phyloP scores from a whole-genome alignment of 805 yeast species.

The Candida awuae region DNA sequence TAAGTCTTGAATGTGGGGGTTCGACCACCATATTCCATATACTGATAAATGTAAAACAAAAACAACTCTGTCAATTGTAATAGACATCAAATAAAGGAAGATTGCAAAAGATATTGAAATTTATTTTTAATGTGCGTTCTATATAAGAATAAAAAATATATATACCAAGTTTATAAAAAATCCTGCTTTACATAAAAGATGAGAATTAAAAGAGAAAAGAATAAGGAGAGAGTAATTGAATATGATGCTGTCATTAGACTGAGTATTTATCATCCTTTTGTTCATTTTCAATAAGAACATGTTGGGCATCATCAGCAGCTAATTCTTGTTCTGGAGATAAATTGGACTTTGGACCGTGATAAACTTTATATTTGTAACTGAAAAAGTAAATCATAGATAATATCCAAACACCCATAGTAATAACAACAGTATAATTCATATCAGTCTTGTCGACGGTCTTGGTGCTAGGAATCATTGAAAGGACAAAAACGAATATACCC shows the following conservation, averaged over 20 bases:
- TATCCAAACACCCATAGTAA: constrained; percentile 42
- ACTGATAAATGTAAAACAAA: too few species aligned
- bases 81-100: too few species aligned
- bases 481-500: constrained; percentile 43
- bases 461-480: constrained; percentile 54
- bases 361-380: constrained; percentile 19
- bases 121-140: too few species aligned
- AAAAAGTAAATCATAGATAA: constrained; percentile 19
- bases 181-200: too few species aligned
- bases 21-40: too few species aligned
- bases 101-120: too few species aligned
- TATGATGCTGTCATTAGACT: background rate
- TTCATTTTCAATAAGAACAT: constrained; percentile 6
- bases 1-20: constrained; percentile 20
- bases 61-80: too few species aligned
- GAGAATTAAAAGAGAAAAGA: background rate
- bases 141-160: too few species aligned
- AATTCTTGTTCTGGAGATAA: constrained; percentile 16
- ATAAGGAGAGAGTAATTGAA: background rate
- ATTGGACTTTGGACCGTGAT: constrained; percentile 25
- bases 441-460: constrained; percentile 33
- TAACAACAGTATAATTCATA: constrained; percentile 67
- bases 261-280: constrained; percentile 3
- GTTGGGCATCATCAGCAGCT: constrained; percentile 11
- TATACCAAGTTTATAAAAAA: too few species aligned